Evolutionary conservation across 2,329 filamentous ascomycete species (phyloP), one percentile per base, ranked within the genome.

Genomic region (Chaetothyriales sp.): DNA sequence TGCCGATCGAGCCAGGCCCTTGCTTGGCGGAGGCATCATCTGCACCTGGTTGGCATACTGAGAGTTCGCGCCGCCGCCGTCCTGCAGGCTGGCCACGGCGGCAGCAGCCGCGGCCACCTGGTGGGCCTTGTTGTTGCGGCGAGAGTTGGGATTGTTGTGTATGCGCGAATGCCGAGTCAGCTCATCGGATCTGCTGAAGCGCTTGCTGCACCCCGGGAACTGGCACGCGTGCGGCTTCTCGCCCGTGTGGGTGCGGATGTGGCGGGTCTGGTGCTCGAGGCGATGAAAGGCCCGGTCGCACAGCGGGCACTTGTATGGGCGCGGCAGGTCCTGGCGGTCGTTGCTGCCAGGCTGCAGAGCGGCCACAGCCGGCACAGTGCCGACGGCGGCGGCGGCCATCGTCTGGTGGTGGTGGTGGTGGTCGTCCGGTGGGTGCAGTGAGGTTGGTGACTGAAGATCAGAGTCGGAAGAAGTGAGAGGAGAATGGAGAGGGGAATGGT

Each of bases 201-300:
- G 87, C 73, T 97, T 97, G 62, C 86, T 90, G 80, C 90, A 97
- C 62, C 89, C 89, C 3, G 88, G 89, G 65, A 90, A 95, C 67
- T 87, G 83, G 79, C 90, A 98, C 56, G 86, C 89, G 65, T 97
- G 92, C 47, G 90, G 90, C 77, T 97, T 98, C 75, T 98, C 90
- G 63, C 90, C 92, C 0, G 90, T 98, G 70, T 98, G 90, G 5
- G 92, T 97, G 63, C 90, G 83, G 66, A 97, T 97, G 70, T 98
- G 90, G 63, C 82, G 71, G 54, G 80, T 84, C 76, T 95, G 90
- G 69, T 97, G 90, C 74, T 97, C 90, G 44, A 98, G 78, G 57
- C 92, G 88, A 76, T 97, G 92, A 73, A 98, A 98, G 55, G 92
- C 90, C 77, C 95, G 94, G 64, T 95, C 90, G 75, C 92, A 98